Conservation (phyloP, 495 filamentous ascomycete genomes). For the Echria macrotheca region DNA sequence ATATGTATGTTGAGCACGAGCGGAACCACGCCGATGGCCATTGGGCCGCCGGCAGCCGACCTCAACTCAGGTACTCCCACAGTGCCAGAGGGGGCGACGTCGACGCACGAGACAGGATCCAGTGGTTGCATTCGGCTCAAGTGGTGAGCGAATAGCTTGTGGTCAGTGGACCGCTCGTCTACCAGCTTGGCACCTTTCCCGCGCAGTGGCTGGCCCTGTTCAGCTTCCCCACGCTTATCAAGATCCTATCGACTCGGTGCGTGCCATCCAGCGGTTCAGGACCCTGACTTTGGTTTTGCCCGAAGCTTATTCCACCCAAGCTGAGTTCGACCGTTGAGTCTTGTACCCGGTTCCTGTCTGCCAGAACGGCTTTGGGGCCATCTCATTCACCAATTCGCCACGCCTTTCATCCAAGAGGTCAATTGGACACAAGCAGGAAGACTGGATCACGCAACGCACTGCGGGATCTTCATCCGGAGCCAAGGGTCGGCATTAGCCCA, state of each 20-base stretch:
- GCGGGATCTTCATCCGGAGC: conserved; percentile 10
- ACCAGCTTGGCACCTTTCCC: conserved; percentile 5
- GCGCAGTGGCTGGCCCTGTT: conserved; percentile 6
- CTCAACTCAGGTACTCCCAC: conserved; percentile 21
- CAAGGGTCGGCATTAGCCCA: conserved; percentile 4
- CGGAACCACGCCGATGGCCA: no score
- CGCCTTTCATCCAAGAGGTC: neutral
- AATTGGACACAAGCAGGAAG: neutral
- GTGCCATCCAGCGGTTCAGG: neutral
- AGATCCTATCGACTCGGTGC: conserved; percentile 15
- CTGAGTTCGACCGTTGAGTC: no score
- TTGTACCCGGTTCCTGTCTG: no score
- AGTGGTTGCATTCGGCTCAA: conserved; percentile 23
- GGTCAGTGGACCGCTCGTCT: conserved; percentile 11
- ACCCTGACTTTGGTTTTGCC: neutral
- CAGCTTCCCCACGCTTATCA: conserved; percentile 24
- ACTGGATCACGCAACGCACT: conserved; percentile 5
- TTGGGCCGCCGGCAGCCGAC: no score
- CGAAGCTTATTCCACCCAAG: conserved; percentile 11
- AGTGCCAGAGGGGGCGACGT: conserved; percentile 13
- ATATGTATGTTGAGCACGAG: no score
- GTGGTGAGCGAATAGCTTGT: conserved; percentile 18
- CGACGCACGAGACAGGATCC: conserved; percentile 17
- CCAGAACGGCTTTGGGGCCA: neutral
- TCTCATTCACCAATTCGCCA: neutral